phyloP scores from a whole-genome alignment of 2,329 filamentous ascomycete genomes.

The Nakataea oryzae region DNA sequence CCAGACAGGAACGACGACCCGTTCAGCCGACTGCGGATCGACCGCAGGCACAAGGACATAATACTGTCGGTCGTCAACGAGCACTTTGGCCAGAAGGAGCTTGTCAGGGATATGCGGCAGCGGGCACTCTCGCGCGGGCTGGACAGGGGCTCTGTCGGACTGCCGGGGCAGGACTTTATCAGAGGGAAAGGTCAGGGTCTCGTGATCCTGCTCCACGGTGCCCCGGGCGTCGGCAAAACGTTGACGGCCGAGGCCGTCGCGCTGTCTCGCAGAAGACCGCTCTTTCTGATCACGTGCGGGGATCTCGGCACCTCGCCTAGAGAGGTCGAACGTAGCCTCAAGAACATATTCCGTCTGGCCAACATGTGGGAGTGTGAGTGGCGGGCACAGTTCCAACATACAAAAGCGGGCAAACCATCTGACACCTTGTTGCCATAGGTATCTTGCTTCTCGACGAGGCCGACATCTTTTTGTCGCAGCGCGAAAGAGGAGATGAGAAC shows the following conservation, averaged over 20 bases:
- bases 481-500: not conserved
- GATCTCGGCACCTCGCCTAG: constrained; percentile 15
- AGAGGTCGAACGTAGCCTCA: constrained; percentile 16
- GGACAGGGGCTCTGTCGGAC: too few relatives aligned
- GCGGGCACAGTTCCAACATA: too few relatives aligned
- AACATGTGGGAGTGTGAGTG: constrained; percentile 8
- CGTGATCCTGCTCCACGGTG: constrained; percentile 33
- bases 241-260: constrained; percentile 27
- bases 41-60: not conserved
- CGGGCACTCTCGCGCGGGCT: too few relatives aligned
- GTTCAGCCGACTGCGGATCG: too few relatives aligned
- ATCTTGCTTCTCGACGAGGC: constrained; percentile 19
- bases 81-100: too few relatives aligned
- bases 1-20: too few relatives aligned
- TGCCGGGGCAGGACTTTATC: constrained; percentile 24
- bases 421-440: too few relatives aligned
- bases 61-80: too few relatives aligned
- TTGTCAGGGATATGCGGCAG: too few relatives aligned
- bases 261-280: constrained; percentile 15
- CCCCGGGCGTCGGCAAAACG: constrained; percentile 38
- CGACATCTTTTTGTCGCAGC: constrained; percentile 10
- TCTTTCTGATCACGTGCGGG: constrained; percentile 18
- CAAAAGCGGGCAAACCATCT: too few relatives aligned
- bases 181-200: constrained; percentile 33
- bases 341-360: constrained; percentile 16